Base-by-base conservation (phyloP, 768 basidiomycete species). In the Trametopsis cervina region DNA sequence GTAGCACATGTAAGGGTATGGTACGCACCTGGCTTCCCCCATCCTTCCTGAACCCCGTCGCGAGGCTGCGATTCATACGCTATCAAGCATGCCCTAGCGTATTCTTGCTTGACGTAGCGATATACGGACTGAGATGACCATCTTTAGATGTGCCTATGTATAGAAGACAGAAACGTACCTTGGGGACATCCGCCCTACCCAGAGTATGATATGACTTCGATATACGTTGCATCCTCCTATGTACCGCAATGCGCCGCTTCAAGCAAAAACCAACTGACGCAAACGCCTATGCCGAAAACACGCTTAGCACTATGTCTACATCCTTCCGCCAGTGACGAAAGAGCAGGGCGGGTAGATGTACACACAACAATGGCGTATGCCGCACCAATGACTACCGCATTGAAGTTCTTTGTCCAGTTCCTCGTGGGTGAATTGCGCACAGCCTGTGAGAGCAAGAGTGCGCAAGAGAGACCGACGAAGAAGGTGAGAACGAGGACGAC, bases 31-130 rank as follows among this genome's bases (percentile, higher is more conserved):
- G 80, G 85, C 54, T 71, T 66, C 20, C 88, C 86, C 86, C 87
- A 89, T 11, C 88, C 88, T 37, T 79, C 76, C 55, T 84, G 85
- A 56, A 69, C 64, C 3, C 74, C 76, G 46, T 77, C 75, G 62
- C 77, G 78, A 18, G 88, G 87, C 52, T 81, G 72, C 24, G 83
- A 81, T 63, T 84, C 80, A 63, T 83, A 79, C 7, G 81, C 71
- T 54, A 89, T 73, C 35, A 88, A 67, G 63, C 84, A 87, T 17
- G 80, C 69, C 21, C 88, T 82, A n/a, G 80, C 73, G 61, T 82
- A 88, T 59, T 91, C 88, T 60, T 83, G 82, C 44, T 74, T 69
- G 49, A 89, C 76, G 54, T 83, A 85, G 47, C 75, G 71, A 55
- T 80, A 76, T 17, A 89, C 83, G 4, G 71, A 61, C 86, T 89